Percentiles rank a stretch among this genome's conserved stretches.
Conservation (phyloP, 371 early-diverging fungal genomes). For the Parasitella parasitica region DNA sequence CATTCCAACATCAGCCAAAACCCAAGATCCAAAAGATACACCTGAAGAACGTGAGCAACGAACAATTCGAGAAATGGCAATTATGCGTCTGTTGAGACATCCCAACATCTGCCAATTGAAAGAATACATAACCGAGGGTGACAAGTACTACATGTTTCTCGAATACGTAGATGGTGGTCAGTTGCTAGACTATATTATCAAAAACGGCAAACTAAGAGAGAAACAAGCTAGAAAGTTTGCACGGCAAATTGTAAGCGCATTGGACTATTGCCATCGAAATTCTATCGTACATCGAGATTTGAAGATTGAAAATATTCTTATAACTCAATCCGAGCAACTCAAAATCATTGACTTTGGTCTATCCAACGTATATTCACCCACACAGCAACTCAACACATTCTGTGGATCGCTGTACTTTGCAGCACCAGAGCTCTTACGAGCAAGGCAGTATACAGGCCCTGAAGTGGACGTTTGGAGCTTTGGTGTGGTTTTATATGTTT, state of each 20-base stretch:
- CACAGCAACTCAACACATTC: constrained; percentile 68
- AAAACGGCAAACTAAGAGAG: constrained; percentile 68
- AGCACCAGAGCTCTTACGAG: constrained; percentile 89
- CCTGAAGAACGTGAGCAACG: constrained; percentile 63
- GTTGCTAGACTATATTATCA: constrained; percentile 77
- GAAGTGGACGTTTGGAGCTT: constrained; percentile 93
- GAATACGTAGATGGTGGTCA: constrained; percentile 79
- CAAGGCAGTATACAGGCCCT: constrained; percentile 79
- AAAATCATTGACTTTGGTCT: constrained; percentile 89
- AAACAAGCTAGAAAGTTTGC: constrained; percentile 72
- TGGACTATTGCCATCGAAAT: constrained; percentile 66
- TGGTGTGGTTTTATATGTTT: constrained; percentile 87
- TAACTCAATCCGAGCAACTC: constrained; percentile 54
- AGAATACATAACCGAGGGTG: constrained; percentile 72
- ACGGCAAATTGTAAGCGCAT: constrained; percentile 78
- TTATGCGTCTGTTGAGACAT: constrained; percentile 81
- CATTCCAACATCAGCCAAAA: constrained; percentile 8
- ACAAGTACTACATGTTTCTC: constrained; percentile 86
- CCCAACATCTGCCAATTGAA: constrained; percentile 70
- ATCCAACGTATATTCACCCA: constrained; percentile 75
- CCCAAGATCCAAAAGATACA: constrained; percentile 44
- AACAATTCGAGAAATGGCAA: constrained; percentile 77
- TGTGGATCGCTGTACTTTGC: constrained; percentile 84
- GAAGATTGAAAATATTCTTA: constrained; percentile 92
- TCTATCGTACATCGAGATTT: constrained; percentile 82